Evolutionary conservation across 495 filamentous ascomycete genomes (phyloP), one percentile per base, ranked within the genome.

Genomic region (Tuber indicum): DNA sequence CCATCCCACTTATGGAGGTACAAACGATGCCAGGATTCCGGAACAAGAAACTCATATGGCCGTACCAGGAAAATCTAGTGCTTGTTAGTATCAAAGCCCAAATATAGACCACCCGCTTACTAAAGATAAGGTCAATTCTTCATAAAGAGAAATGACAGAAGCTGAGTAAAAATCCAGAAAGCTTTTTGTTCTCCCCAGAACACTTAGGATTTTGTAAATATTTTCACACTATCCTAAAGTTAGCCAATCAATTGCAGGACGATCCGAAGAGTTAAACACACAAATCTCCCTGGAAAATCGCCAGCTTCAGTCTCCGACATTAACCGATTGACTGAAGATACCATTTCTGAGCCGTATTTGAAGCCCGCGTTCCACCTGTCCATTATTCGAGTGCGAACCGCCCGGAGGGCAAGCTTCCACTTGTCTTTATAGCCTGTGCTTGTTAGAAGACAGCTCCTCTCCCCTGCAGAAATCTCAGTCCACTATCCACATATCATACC

Each of bases 71-170:
- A 44, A 62, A 77, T 77, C 73, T 77, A 42, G 36, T 44, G 0
- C 39, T 9, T 21, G 32, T 23, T 17, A 69, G 2, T 23, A 26
- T 10, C 26, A 39, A 58, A 10, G 0, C 2, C 9, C 4, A 9
- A 58, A 58, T 26, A 58, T 58, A 26, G 14, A 58, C 8, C 47
- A n/a, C 52, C 23, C 0, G 6, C 58, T 32, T 71, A 77, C 76
- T 36, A 77, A 47, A n/a, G 71, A 14, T n/a, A 47, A 75, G 5
- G 62, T 14, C 3, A 77, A 41, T 44, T 77, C 76, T 36, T 75
- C 76, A 32, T 77, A 77, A 36, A 77, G 44, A 12, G 44, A 49
- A 12, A 77, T 36, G 26, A 77, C 39, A 2, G 73, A 75, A 7
- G 44, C n/a, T 0, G 76, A 75, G 41, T 77, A 77, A 44, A 79